Evolutionary conservation across 2,329 filamentous ascomycete species (phyloP).

Genomic region (Clonostachys rosea): DNA sequence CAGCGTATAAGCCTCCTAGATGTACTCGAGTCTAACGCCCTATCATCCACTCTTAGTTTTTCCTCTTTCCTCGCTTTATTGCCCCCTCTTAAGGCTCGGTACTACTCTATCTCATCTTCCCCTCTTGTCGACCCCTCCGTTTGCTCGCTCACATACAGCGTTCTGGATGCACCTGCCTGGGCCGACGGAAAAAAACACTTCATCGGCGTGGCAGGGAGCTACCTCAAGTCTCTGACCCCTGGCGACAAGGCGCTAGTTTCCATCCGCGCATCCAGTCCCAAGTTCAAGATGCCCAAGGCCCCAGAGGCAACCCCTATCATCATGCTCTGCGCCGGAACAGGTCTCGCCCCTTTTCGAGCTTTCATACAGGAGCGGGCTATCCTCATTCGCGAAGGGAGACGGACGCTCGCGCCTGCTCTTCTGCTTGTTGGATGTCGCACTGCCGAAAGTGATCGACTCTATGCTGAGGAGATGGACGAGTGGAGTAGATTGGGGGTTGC

Average conservation of each 20-base stretch:
- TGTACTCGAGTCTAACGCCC: too few relatives aligned
- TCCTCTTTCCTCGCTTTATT: too few relatives aligned
- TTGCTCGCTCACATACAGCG: constrained; percentile 63
- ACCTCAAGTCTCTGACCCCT: constrained; percentile 43
- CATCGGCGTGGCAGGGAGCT: constrained; percentile 57
- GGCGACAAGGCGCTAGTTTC: constrained; percentile 45
- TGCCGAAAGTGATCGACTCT: constrained; percentile 52
- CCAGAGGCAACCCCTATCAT: constrained; percentile 34
- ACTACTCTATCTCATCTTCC: constrained; percentile 65
- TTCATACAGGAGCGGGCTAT: constrained; percentile 59
- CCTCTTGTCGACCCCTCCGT: constrained; percentile 53
- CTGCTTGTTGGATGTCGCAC: constrained; percentile 61
- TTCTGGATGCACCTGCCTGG: constrained; percentile 53
- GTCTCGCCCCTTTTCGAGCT: constrained; percentile 58
- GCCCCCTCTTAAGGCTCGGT: too few relatives aligned
- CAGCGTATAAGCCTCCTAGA: too few relatives aligned
- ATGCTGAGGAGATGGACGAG: constrained; percentile 48
- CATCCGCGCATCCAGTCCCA: constrained; percentile 20
- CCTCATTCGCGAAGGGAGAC: constrained; percentile 37
- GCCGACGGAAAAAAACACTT: constrained; percentile 39
- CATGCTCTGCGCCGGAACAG: constrained; percentile 47
- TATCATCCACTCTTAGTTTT: too few relatives aligned
- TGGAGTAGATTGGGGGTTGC: constrained; percentile 62
- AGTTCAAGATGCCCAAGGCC: constrained; percentile 16
- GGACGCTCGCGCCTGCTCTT: constrained; percentile 52